Base-by-base conservation (phyloP, 805 yeast species). In the Hanseniaspora guilliermondii region DNA sequence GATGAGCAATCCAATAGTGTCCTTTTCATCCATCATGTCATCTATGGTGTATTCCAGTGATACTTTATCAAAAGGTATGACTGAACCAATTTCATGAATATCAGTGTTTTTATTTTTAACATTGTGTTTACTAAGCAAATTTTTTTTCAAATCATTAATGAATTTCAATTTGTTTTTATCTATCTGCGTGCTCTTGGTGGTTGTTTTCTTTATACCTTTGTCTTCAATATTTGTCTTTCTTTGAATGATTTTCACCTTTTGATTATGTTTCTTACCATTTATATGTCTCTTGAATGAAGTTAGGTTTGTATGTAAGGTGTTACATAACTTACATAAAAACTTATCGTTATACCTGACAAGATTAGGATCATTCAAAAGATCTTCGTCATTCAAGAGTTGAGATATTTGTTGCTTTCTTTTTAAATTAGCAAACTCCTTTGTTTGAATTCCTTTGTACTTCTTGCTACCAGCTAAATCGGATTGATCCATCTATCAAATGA, bases 391-490 rank as follows among this genome's bases (percentile, higher is more conserved):
- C 7, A 52, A 6, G 2, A 52, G 40, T 11, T 39, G 12, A 2
- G 46, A 32, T 11, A 52, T 47, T 19, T 52, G 55, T 17, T 52
- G 48, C n/a, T 52, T 52, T 25, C 47, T 35, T 19, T 44, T 52
- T 4, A 44, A 12, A 37, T 52, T 37, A 6, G 45, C 16, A 11
- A 42, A 22, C n/a, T 52, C 49, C 17, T 44, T 45, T 9, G 55
- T 44, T 19, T 52, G 46, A 14, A 52, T 52, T 6, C 55, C 55
- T n/a, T 52, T 52, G 17, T 52, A 44, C 14, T 52, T 52, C 25
- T 52, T 52, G 27, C 55, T 52, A 7, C 55, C 55, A 16, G 39
- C 55, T 37, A 52, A 52, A 42, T 52, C 55, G n/a, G 55, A 52
- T 30, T 44, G 44, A 52, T 52, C 55, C 55, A 52, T 52, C 42